These are phyloP conservation scores for Xanthoparmelia taractica DNA, from an alignment of 495 filamentous ascomycete genomes.

Conservation along the genomic window DNA sequence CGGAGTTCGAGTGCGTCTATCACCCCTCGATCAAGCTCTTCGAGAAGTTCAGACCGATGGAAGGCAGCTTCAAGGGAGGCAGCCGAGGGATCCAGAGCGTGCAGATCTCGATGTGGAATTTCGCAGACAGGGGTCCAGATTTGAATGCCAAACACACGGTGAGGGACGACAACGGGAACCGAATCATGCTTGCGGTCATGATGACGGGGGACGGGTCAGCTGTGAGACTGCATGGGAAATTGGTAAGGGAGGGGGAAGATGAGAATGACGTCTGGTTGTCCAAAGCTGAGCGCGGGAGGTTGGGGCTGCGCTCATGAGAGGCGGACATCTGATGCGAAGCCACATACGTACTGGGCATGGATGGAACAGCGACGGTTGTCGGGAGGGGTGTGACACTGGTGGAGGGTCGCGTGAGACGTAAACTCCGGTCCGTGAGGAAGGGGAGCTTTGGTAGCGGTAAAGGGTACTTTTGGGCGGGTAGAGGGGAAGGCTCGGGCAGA, in stretches of 20 bases:
- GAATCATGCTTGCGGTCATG: neutral
- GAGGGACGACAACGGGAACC: neutral
- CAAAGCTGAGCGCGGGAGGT: neutral
- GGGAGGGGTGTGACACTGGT: neutral
- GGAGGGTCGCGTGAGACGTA: neutral
- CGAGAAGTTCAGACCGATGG: neutral
- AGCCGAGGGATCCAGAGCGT: neutral
- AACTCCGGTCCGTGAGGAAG: neutral
- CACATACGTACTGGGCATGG: neutral
- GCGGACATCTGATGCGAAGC: neutral
- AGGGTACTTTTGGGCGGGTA: too few relatives aligned
- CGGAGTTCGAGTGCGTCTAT: neutral
- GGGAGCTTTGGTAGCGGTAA: neutral
- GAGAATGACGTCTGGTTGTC: neutral
- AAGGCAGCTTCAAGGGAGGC: neutral
- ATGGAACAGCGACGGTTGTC: neutral
- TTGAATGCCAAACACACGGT: neutral
- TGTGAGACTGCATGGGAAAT: neutral
- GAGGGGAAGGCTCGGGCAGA: neutral
- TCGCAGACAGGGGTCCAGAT: neutral
- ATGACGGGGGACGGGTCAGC: neutral
- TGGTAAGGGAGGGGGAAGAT: neutral
- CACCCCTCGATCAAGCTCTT: neutral
- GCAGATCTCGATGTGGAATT: neutral
- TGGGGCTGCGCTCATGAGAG: neutral